These are phyloP conservation scores for Fusarium udum DNA, from an alignment of 2,329 filamentous ascomycete genomes.

Conservation along the genomic window DNA sequence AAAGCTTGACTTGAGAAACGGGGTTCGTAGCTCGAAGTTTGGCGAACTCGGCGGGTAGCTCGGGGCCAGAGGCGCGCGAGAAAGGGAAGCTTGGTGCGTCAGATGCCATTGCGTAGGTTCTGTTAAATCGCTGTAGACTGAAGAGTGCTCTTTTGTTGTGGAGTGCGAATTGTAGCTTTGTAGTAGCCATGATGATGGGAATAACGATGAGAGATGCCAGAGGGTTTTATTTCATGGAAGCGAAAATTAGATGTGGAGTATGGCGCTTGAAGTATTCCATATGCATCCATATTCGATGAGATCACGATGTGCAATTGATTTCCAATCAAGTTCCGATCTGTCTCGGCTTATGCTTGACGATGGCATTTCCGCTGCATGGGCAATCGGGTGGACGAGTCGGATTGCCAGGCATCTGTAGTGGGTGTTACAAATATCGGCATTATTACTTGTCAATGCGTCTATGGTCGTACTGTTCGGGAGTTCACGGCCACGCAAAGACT, in stretches of 20 bases:
- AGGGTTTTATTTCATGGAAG: background rate
- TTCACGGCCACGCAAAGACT: background rate
- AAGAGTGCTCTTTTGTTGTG: background rate
- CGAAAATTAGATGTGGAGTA: background rate
- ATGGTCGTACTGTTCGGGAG: background rate
- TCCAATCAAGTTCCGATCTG: slow-evolving; percentile 5
- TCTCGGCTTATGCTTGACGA: background rate
- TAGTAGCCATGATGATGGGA: background rate
- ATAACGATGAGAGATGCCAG: background rate
- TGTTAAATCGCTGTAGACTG: too few relatives aligned
- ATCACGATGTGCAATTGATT: slow-evolving; percentile 20
- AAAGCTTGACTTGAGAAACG: slow-evolving; percentile 57
- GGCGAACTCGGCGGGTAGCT: slow-evolving; percentile 57
- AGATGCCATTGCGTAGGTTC: background rate
- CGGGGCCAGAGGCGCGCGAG: slow-evolving; percentile 34
- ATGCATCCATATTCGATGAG: background rate
- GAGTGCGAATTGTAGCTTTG: background rate
- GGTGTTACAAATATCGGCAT: slow-evolving; percentile 3
- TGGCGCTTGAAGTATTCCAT: background rate
- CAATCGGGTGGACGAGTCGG: background rate
- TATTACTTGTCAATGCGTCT: background rate
- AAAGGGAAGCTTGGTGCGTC: slow-evolving; percentile 33
- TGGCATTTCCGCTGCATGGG: background rate
- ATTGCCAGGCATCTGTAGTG: background rate
- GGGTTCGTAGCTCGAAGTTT: slow-evolving; percentile 54